phyloP scores from a whole-genome alignment of 169 alveolate species.

The Plasmodium coatneyi region DNA sequence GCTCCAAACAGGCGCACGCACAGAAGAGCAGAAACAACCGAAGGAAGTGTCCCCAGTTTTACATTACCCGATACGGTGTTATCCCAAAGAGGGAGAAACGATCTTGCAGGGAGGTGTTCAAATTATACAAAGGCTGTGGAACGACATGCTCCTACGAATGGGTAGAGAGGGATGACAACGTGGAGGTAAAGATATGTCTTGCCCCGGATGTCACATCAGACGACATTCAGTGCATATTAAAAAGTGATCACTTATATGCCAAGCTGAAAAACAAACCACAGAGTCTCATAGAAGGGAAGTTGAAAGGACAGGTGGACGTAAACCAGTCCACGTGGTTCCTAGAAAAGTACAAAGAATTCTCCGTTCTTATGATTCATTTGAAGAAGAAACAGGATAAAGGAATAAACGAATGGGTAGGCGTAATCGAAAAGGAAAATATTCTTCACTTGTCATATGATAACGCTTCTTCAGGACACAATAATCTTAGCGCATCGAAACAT shows the following conservation, averaged over 20 bases:
- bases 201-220: constrained; percentile 33
- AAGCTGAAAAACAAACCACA: constrained; percentile 54
- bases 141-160: constrained; percentile 69
- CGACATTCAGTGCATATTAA: constrained; percentile 48
- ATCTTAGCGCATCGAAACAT: neutral
- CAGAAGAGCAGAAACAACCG: neutral
- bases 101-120: neutral
- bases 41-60: neutral
- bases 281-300: constrained; percentile 63
- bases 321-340: constrained; percentile 71
- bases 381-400: constrained; percentile 64
- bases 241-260: constrained; percentile 35
- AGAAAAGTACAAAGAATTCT: constrained; percentile 18
- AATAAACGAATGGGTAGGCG: constrained; percentile 75
- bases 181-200: constrained; percentile 39
- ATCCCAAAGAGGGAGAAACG: neutral
- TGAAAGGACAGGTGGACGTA: constrained; percentile 50
- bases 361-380: constrained; percentile 40
- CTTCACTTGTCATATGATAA: constrained; percentile 49
- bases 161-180: constrained; percentile 49
- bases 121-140: constrained; percentile 28
- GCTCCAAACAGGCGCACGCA: neutral
- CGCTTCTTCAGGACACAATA: neutral
- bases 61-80: neutral
- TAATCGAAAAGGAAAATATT: constrained; percentile 58